Base-by-base conservation (phyloP, 2,329 filamentous ascomycete genomes). In the Aspergillus tanneri region DNA sequence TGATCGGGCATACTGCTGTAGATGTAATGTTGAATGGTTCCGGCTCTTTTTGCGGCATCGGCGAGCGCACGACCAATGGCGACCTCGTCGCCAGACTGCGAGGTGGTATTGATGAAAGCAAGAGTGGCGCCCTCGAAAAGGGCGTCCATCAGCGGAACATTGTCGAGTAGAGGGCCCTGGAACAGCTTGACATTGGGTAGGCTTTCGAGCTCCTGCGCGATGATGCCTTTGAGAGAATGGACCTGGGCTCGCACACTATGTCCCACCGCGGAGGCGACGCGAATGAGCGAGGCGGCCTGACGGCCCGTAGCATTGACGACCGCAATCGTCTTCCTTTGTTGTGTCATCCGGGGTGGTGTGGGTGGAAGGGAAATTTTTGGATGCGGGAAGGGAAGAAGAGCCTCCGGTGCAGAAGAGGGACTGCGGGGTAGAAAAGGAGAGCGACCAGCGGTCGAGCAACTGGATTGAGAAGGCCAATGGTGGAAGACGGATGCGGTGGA, bases 1-100 rank as follows among this genome's bases (percentile, higher is more conserved):
- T 97, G 91, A 62, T 97, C 91, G 3, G 93, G 92, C 91, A 97
- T 96, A 63, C 90, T 95, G 58, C 90, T 95, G 74, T 96, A 99
- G 66, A 99, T 82, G 70, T 90, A 96, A 71, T 97, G 93, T 61
- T 90, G 84, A 38, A 97, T 83, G 23, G 71, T 65, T 41, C 88
- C 85, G 30, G 86, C 87, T 60, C 81, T 84, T 69, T 93, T 92
- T 44, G 92, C 92, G 11, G 90, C 90, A 64, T 96, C 88, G 50
- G 91, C 93, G 51, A 96, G 79, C 2, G 88, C 87, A 67, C 87
- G 86, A 54, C 93, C 93, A 58, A 96, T 95, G 30, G 85, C 84
- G 49, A 93, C 80, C 76, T 99, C 93, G 71, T 97, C 90, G 43
- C 92, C 93, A 34, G 69, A 65, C 76, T 95, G 96, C 63, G 95